Evolutionary conservation across 2,329 filamentous ascomycete genomes (phyloP).

Genomic region (Xylariales sp.): DNA sequence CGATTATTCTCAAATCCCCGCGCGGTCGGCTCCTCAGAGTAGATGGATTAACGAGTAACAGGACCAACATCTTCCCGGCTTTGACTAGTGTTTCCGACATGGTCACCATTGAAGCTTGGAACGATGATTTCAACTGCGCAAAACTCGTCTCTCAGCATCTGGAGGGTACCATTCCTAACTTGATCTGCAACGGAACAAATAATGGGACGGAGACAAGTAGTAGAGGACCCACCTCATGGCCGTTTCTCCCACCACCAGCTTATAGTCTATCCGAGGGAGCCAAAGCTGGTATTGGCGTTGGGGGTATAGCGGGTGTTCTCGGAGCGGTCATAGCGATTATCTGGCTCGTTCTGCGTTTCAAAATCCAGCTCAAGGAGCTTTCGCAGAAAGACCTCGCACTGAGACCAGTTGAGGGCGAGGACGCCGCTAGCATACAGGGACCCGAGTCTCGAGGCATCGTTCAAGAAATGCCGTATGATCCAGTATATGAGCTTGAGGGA

Average conservation of each 20-base stretch:
- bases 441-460: neutral
- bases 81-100: constrained; percentile 3
- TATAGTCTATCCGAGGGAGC: neutral
- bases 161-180: neutral
- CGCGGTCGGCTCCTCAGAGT: neutral
- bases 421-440: neutral
- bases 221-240: neutral
- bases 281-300: neutral
- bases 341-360: constrained; percentile 6
- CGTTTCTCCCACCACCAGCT: neutral
- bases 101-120: constrained; percentile 11
- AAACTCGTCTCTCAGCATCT: constrained; percentile 2
- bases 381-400: neutral
- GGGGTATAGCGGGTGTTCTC: neutral
- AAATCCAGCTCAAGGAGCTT: neutral
- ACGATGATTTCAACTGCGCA: constrained; percentile 15
- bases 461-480: neutral
- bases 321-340: neutral
- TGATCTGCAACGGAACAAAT: constrained; percentile 12
- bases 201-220: neutral
- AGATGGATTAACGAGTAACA: neutral
- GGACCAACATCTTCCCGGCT: constrained; percentile 9
- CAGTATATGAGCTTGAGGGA: neutral
- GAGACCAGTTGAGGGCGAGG: neutral
- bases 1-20: neutral